A percentile compares a stretch with the other conserved stretches of the same genome.
Evolutionary conservation across 257 asterid species (phyloP).

Genomic region (Solanum medicagineum): DNA sequence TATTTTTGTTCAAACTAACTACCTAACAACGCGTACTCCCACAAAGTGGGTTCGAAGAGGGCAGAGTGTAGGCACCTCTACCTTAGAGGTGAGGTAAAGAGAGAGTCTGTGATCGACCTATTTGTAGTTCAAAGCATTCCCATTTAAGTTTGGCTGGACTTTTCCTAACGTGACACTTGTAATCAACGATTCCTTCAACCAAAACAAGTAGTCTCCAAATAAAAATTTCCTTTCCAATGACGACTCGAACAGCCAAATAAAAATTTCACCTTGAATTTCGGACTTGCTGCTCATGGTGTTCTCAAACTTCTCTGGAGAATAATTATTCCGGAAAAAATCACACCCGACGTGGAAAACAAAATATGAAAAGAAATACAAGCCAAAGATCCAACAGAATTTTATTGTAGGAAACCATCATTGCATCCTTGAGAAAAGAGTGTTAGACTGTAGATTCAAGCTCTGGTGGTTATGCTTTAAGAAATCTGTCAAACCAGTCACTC

Average conservation of each 20-base stretch:
- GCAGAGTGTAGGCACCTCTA: too few species aligned
- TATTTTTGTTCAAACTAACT: not conserved
- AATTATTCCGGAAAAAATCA: not conserved
- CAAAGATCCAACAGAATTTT: not conserved
- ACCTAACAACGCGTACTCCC: too few species aligned
- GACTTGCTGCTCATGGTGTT: too few species aligned
- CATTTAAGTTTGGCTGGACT: not conserved
- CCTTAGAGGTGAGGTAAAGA: too few species aligned
- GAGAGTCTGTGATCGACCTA: too few species aligned
- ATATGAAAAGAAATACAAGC: not conserved
- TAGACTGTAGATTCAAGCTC: not conserved
- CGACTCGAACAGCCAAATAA: too few species aligned
- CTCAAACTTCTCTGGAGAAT: not conserved
- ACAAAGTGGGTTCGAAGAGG: too few species aligned
- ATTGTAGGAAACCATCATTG: not conserved
- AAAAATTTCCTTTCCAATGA: too few species aligned
- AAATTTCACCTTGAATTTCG: too few species aligned
- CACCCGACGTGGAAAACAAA: not conserved
- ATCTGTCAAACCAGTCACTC: constrained; percentile 54
- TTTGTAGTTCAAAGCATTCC: not conserved
- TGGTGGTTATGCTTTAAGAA: constrained; percentile 1
- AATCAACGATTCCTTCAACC: not conserved
- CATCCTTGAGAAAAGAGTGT: not conserved
- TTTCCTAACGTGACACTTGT: not conserved
- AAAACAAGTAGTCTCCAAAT: not conserved